Base-by-base conservation (phyloP, 1,139 yeast species). In the Lodderomyces margitis region DNA sequence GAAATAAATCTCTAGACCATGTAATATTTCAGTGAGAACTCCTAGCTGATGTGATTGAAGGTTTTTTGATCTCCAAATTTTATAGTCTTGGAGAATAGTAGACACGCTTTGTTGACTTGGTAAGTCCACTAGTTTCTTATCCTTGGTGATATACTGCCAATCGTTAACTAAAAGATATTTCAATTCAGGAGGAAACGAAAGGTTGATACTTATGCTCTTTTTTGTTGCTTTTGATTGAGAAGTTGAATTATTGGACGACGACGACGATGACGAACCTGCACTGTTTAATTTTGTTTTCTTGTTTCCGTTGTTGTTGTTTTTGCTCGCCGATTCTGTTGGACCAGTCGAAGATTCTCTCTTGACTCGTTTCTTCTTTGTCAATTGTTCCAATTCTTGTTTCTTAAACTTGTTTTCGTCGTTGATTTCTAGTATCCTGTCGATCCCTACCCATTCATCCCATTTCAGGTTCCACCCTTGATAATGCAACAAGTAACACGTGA, bases 391-490 rank as follows among this genome's bases (percentile, higher is more conserved):
- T 49, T 81, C 83, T 50, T 80, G 76, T 58, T 85, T 89, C 57
- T 85, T 88, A 40, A 80, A 65, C 45, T 74, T 56, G 56, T 86
- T 89, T 50, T 83, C 95, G 34, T 81, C 84, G 40, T 75, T 86
- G 57, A 74, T 72, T 49, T 80, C 83, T 57, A 87, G 66, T 9
- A 91, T 75, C 33, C 98, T 68, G 39, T 79, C 83, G 8, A 65
- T 62, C 1, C 80, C 75, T 1, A 92, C 95, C 98, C 98, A 92
- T 60, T 92, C 98, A 59, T 92, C 98, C 97, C 97, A 91, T 48
- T 91, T 83, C 16, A 83, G 65, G 56, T 89, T 92, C 98, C 98
- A 92, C 2, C 98, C 98, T 55, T 83, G 87, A 63, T 92, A 92
- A 58, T 92, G 98, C 8, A 92, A 79, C 50, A 71, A 82, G 61